Evolutionary conservation across 2,329 filamentous ascomycete species (phyloP), one percentile per base, ranked within the genome.

Genomic region (Diaporthe nobilis): DNA sequence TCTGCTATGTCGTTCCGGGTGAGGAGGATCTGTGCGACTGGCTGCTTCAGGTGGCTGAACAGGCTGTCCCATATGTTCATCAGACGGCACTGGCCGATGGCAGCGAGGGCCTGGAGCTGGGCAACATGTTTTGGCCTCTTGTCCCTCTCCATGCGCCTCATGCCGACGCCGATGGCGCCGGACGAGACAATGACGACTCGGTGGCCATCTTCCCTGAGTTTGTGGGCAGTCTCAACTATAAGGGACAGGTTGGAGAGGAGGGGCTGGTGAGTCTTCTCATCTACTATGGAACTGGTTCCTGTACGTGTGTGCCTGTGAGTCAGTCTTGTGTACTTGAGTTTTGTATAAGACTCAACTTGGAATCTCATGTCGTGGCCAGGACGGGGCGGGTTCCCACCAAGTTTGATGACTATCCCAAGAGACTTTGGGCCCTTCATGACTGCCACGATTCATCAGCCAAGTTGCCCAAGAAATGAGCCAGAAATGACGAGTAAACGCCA

Each of bases 201-300:
- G 84, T 99, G 96, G 68, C 97, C 97, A 92, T 98, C 94, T 84
- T 96, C 94, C 79, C 93, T 92, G 58, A 99, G 89, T 82, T 92
- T 94, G 72, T 96, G 94, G 20, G 95, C 95, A 28, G 97, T 98
- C 86, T 98, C 95, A 78, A 98, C 97, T 79, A 99, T 98, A 76
- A 96, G 88, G 77, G 94, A 96, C 74, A 99, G 88, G 79, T 95
- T 98, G 6, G 96, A 97, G 53, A 99, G 90, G 49, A 98, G 91
- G 4, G 97, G 97, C 82, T 98, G 95, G 85, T 98, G 97, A 31
- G 95, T 98, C 82, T 93, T 94, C 84, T 99, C 97, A 85, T 98
- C 95, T 78, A 99, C 96, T 80, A 99, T 98, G n/a, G 97, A 98
- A 85, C 95, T 98, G 63, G 97, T 98, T 81, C 97, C 97, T 99